Percentiles rank a stretch among this genome's conserved stretches.
These are phyloP conservation scores for Erodium texanum DNA, from an alignment of 441 rosid genomes.

Conservation along the genomic window DNA sequence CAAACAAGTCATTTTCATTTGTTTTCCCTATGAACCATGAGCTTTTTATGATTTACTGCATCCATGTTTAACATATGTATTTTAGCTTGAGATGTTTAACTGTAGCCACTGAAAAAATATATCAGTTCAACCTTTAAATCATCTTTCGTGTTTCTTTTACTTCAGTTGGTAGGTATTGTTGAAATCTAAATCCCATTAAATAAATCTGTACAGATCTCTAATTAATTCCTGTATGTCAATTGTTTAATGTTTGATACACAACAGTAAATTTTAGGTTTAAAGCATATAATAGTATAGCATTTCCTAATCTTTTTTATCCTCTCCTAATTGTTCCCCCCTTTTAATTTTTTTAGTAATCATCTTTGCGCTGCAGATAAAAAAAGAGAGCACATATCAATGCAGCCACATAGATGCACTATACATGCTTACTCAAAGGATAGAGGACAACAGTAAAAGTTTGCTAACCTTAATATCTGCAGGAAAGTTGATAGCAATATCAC, in stretches of 20 bases:
- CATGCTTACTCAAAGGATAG: not conserved
- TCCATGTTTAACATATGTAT: not conserved
- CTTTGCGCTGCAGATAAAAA: not conserved
- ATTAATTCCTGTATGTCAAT: not conserved
- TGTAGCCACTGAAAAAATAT: not conserved
- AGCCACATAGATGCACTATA: not conserved
- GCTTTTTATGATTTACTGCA: not conserved
- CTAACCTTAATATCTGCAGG: slow-evolving; percentile 68
- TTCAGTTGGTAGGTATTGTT: not conserved
- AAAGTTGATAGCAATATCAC: slow-evolving; percentile 45
- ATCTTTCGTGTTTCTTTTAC: not conserved
- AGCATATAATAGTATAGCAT: not conserved
- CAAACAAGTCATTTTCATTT: no score
- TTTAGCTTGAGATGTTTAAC: not conserved
- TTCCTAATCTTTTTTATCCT: no score
- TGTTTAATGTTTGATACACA: no score
- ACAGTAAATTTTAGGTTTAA: not conserved
- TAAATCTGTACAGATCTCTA: not conserved
- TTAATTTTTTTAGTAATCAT: no score
- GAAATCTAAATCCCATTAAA: not conserved
- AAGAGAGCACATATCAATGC: not conserved
- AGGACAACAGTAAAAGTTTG: not conserved
- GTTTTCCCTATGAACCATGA: no score
- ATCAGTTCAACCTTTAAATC: not conserved
- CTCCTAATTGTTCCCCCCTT: no score